Base-by-base conservation (phyloP, 2,329 filamentous ascomycete species). In the Ramularia endophylla region DNA sequence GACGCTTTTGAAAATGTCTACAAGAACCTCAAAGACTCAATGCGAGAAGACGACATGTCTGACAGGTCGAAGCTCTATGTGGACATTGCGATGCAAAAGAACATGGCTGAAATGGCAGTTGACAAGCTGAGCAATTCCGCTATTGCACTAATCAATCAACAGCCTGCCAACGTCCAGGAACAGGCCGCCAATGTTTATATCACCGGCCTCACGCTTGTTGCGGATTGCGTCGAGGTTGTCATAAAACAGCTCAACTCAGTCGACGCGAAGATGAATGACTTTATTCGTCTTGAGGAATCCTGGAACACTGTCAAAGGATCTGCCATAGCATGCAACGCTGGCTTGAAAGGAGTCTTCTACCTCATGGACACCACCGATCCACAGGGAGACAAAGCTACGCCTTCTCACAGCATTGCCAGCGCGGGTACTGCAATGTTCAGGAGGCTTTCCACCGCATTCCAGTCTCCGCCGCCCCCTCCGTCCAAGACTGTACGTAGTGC, bases 1-100 rank as follows among this genome's bases (percentile, higher is more conserved):
- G 68, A 71, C 47, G 66, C 65, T 3, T 71, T 68, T 56, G 66
- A 69, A 43, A 64, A 63, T 18, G 63, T 70, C 6, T 70, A 69
- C 54, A 66, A 70, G 40, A 59, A 60, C 27, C 52, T 65, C 17
- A 69, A 67, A 52, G 56, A 60, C 20, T 54, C 46, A 6, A 55
- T 56, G 46, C 56, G 59, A 33, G 58, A 61, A 19, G 54, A 57
- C 15, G 56, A 56, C 15, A 52, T 59, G 11, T 55, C 51, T 19
- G 50, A 54, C 42, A 50, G 44, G 28, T 54, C 65, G 5, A 61
- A 66, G 33, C 49, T 70, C n/a, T 62, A 64, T 31, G 66, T 71
- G 38, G 66, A 71, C 44, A 60, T 65, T 15, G 59, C 57, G 22
- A 67, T 70, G 56, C 66, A 70, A 50, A 63, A 64, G 42, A 66